Evolutionary conservation across 805 yeast genomes (phyloP), one percentile per base, ranked within the genome.

Genomic region (Tetrapisispora namnaoensis): DNA sequence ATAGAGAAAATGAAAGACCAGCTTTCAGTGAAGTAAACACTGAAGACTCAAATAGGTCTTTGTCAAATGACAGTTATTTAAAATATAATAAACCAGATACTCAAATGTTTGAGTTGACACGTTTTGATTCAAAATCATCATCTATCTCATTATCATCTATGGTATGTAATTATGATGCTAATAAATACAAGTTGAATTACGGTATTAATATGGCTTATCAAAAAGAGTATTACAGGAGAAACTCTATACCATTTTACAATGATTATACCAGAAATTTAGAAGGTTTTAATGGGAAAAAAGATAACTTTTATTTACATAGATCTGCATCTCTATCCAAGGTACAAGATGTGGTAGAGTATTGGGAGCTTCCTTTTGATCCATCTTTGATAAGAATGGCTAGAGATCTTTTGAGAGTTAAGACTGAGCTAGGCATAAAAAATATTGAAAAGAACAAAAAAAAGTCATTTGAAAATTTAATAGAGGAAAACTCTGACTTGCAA

Each of bases 351-450:
- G 45, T 60, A 6, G 64, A 60, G 24, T 35, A 48, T 13, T 65
- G 69, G 69, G 42, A 41, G 1, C 40, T 59, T 30, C 68, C 68
- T 5, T 64, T 63, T 48, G 67, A 64, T 44, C 58, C 65, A 1
- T 62, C 68, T 3, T 47, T 59, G 14, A 55, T 60, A 2, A 59
- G 47, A 45, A 50, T 62, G 48, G 68, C 68, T 11, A 55, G 65
- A 45, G 61, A 63, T 49, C 45, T 62, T n/a, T 46, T 57, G 14
- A 47, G 38, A 6, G 47, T 60, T 35, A 57, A 58, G 24, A 42
- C 50, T 24, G 50, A 51, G 34, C 27, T 58, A 18, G 49, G 48
- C 16, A 37, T 47, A 22, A 48, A 52, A 36, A 45, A 51, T 18
- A 50, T 43, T 13, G 52, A 58, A 35, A 48, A 51, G 10, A 24